phyloP scores from a whole-genome alignment of 2,329 filamentous ascomycete genomes.

The Penicillium sumatraense region DNA sequence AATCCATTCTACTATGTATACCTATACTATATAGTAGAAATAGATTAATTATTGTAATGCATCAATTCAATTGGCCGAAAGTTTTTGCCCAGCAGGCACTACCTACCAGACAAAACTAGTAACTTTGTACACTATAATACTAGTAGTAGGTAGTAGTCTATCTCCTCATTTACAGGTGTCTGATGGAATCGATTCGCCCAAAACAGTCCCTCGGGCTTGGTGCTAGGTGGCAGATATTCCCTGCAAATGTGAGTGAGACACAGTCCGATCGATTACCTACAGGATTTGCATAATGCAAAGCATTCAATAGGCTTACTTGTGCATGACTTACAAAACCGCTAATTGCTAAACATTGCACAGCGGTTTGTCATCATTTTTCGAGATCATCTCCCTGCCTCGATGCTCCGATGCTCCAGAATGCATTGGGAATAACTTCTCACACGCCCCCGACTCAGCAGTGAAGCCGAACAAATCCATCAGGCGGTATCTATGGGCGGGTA shows the following conservation, averaged over 20 bases:
- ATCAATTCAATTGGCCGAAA: too few relatives aligned
- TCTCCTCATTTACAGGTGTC: too few relatives aligned
- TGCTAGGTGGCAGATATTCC: slow-evolving; percentile 12
- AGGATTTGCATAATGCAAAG: slow-evolving; percentile 22
- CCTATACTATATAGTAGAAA: too few relatives aligned
- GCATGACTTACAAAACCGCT: slow-evolving; percentile 14
- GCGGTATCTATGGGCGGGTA: slow-evolving; percentile 18
- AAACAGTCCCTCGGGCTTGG: slow-evolving; percentile 12
- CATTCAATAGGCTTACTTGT: slow-evolving; percentile 16
- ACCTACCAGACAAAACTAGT: too few relatives aligned
- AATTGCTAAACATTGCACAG: slow-evolving; percentile 9
- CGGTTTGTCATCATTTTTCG: slow-evolving; percentile 1
- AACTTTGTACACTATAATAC: too few relatives aligned
- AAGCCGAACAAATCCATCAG: slow-evolving; percentile 5
- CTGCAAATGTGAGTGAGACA: slow-evolving; percentile 27
- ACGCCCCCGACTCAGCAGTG: slow-evolving; percentile 2
- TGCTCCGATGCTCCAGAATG: slow-evolving; percentile 11
- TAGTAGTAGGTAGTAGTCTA: too few relatives aligned
- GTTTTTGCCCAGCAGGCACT: too few relatives aligned
- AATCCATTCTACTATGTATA: too few relatives aligned
- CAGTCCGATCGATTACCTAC: slow-evolving; percentile 20
- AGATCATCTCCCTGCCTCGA: slow-evolving; percentile 8
- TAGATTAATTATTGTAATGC: too few relatives aligned
- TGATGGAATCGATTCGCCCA: slow-evolving; percentile 13
- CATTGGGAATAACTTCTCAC: not conserved